phyloP scores from a whole-genome alignment of 768 basidiomycete species.

The Termitomyces sp. region DNA sequence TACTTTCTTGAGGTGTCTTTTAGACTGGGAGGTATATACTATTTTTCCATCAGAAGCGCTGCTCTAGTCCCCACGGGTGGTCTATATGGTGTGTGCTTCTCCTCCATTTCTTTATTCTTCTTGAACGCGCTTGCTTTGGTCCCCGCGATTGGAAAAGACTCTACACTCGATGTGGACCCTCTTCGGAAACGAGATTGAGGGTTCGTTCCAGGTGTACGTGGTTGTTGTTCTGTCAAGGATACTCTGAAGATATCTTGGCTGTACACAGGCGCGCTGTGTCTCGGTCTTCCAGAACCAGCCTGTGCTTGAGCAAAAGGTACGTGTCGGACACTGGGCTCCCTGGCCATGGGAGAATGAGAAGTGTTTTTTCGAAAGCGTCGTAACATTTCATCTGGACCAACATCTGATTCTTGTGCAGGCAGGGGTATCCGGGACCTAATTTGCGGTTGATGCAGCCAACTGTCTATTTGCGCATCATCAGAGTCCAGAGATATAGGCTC shows the following conservation, averaged over 20 bases:
- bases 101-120: conserved; percentile 22
- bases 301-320: background rate
- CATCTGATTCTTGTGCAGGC: background rate
- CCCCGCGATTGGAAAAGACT: conserved; percentile 28
- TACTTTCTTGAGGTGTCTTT: background rate
- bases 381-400: conserved; percentile 6
- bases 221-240: background rate
- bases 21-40: background rate
- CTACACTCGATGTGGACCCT: conserved; percentile 17
- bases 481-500: conserved; percentile 15
- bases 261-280: background rate
- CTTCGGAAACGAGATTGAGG: background rate
- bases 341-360: conserved; percentile 3
- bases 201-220: conserved; percentile 2
- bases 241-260: background rate
- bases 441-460: conserved; percentile 1
- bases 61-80: conserved; percentile 26
- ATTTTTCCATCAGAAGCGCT: background rate
- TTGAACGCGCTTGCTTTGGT: conserved; percentile 33
- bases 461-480: conserved; percentile 23
- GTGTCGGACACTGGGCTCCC: background rate
- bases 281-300: background rate
- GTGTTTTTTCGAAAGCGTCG: conserved; percentile 3
- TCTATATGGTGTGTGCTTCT: conserved; percentile 28
- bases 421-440: background rate